Conservation (phyloP, 179 eudicot species). For the Beta lomatogona region DNA sequence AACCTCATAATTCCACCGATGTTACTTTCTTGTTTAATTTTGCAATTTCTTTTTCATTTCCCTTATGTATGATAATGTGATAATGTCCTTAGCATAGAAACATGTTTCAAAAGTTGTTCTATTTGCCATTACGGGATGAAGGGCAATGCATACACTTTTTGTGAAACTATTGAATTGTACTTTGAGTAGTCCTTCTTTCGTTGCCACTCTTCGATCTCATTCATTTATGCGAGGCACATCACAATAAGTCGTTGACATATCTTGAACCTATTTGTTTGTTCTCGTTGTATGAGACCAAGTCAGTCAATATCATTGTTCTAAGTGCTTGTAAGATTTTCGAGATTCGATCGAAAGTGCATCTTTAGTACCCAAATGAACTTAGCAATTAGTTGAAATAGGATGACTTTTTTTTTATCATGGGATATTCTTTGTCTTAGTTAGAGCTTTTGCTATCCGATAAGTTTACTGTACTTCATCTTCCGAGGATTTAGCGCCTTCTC, state of each 20-base stretch:
- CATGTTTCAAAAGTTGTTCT: constrained; percentile 75
- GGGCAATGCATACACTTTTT: constrained; percentile 73
- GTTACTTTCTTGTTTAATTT: not conserved
- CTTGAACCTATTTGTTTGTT: not conserved
- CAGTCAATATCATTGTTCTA: not conserved
- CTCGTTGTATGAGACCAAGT: not conserved
- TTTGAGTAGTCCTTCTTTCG: constrained; percentile 60
- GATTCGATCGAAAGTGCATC: not conserved
- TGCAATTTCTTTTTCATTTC: too few species aligned
- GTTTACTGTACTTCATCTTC: not conserved
- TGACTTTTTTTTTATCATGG: not conserved
- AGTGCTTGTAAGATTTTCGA: not conserved
- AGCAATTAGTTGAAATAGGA: not conserved
- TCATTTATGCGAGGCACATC: not conserved
- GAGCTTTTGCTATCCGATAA: not conserved
- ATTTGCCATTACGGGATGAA: constrained; percentile 89
- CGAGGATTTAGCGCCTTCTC: not conserved
- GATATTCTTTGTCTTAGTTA: not conserved
- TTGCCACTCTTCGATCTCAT: constrained; percentile 8
- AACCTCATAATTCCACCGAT: not conserved
- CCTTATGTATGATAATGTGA: constrained; percentile 11
- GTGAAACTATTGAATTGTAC: constrained; percentile 81
- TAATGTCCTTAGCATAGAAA: constrained; percentile 69
- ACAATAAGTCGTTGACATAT: not conserved
- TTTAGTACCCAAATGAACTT: not conserved